Percentiles rank a stretch among this genome's conserved stretches.
Conservation (phyloP, 177 flowering plant genomes). For the Vitis hybrid region DNA sequence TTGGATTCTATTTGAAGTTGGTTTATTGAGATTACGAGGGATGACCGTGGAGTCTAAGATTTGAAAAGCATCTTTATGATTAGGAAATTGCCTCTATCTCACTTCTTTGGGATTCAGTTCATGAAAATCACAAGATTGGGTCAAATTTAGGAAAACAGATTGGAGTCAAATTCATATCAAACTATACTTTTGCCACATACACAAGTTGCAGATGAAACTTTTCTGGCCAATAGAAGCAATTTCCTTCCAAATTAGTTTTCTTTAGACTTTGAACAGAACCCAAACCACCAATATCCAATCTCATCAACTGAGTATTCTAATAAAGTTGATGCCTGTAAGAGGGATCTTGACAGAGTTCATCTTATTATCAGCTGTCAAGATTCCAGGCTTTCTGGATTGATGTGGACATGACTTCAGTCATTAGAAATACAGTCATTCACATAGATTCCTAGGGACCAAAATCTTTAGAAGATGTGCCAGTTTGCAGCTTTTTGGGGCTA, state of each 20-base stretch:
- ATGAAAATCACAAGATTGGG: too few relatives aligned
- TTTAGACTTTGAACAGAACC: background rate
- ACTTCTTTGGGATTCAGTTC: too few relatives aligned
- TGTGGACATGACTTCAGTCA: background rate
- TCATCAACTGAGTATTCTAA: background rate
- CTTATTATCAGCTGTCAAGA: background rate
- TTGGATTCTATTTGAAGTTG: too few relatives aligned
- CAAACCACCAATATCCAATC: background rate
- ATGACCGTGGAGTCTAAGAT: too few relatives aligned
- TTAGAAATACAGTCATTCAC: background rate
- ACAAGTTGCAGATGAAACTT: background rate
- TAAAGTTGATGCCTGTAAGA: background rate
- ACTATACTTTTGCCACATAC: background rate
- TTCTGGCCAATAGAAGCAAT: background rate
- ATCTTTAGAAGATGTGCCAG: background rate
- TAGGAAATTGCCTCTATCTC: too few relatives aligned
- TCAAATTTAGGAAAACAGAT: background rate
- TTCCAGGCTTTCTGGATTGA: background rate
- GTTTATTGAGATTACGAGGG: too few relatives aligned
- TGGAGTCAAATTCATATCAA: background rate
- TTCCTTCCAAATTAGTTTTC: background rate
- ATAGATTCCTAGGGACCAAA: background rate
- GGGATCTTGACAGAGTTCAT: background rate
- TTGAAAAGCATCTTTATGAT: too few relatives aligned
- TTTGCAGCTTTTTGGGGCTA: background rate